These are phyloP conservation scores for Erigeron philadelphicus DNA, from an alignment of 140 eudicot species.

Conservation along the genomic window DNA sequence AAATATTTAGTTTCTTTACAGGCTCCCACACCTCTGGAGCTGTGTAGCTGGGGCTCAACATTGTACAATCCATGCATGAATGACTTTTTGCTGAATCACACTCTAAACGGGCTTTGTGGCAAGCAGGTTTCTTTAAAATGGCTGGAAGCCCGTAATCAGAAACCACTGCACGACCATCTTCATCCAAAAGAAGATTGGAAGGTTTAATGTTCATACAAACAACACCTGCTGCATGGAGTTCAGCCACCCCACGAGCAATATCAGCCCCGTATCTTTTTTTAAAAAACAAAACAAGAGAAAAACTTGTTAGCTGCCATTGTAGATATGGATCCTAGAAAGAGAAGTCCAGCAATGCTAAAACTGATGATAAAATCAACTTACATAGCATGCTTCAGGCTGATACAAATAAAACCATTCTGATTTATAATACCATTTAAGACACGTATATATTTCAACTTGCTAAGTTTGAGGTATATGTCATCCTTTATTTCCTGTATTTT, in stretches of 20 bases:
- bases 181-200: slow-evolving; percentile 92
- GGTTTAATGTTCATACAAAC: slow-evolving; percentile 96
- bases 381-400: not conserved
- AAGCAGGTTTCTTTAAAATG: slow-evolving; percentile 72
- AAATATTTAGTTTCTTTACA: slow-evolving; percentile 62
- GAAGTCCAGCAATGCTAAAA: not conserved
- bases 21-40: slow-evolving; percentile 99
- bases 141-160: slow-evolving; percentile 98
- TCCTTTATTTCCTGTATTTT: not conserved
- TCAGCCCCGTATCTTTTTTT: slow-evolving; percentile 73
- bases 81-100: slow-evolving; percentile 72
- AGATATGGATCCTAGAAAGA: slow-evolving; percentile 6
- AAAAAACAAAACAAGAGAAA: slow-evolving; percentile 13
- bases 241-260: slow-evolving; percentile 98
- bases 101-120: slow-evolving; percentile 73
- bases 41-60: slow-evolving; percentile 91
- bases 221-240: slow-evolving; percentile 97
- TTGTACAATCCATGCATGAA: slow-evolving; percentile 99
- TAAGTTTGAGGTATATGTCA: not conserved
- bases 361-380: not conserved
- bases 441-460: not conserved
- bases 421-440: slow-evolving; percentile 5
- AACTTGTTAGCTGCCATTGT: slow-evolving; percentile 3
- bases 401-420: not conserved
- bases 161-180: slow-evolving; percentile 84